A percentile compares a stretch with the other conserved stretches of the same genome.
These are phyloP conservation scores for Aegilops bicornis DNA, from an alignment of 176 grass and related monocot genomes.

Conservation along the genomic window DNA sequence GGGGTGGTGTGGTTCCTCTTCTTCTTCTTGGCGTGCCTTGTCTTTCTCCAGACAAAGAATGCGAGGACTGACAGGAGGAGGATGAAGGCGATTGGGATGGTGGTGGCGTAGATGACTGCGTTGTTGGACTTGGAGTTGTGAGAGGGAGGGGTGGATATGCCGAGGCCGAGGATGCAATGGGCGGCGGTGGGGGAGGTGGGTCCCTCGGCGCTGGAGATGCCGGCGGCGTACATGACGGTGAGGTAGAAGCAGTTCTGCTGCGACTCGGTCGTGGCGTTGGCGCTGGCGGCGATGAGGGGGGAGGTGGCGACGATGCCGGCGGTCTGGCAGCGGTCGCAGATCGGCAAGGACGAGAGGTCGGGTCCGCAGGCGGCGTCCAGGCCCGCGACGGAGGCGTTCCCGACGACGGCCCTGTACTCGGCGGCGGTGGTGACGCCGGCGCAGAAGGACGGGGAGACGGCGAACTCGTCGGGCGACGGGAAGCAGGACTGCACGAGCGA, in stretches of 20 bases:
- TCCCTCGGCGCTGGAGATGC: constrained; percentile 50
- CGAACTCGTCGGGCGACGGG: constrained; percentile 26
- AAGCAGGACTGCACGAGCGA: constrained; percentile 55
- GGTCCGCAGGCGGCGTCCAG: constrained; percentile 51
- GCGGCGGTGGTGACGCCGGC: constrained; percentile 48
- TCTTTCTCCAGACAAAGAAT: constrained; percentile 46
- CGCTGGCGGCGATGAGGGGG: constrained; percentile 45
- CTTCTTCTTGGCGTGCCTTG: constrained; percentile 21
- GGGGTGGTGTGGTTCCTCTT: constrained; percentile 30
- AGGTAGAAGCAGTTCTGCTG: constrained; percentile 62
- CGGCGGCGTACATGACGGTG: constrained; percentile 63
- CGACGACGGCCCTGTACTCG: constrained; percentile 25
- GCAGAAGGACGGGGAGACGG: constrained; percentile 50
- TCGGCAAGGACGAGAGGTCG: constrained; percentile 26
- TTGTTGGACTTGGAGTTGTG: constrained; percentile 13
- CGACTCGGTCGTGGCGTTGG: constrained; percentile 35
- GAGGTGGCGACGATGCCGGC: constrained; percentile 45
- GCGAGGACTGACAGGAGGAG: constrained; percentile 25
- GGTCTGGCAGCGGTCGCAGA: constrained; percentile 35
- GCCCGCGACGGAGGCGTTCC: constrained; percentile 35
- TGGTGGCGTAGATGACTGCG: constrained; percentile 37
- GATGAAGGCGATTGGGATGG: constrained; percentile 53
- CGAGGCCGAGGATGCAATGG: constrained; percentile 61
- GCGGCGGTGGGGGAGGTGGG: constrained; percentile 52
- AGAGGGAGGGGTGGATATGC: constrained; percentile 14